Conservation (phyloP, 352 stramenopile species). For the Phytophthora podocarpi region DNA sequence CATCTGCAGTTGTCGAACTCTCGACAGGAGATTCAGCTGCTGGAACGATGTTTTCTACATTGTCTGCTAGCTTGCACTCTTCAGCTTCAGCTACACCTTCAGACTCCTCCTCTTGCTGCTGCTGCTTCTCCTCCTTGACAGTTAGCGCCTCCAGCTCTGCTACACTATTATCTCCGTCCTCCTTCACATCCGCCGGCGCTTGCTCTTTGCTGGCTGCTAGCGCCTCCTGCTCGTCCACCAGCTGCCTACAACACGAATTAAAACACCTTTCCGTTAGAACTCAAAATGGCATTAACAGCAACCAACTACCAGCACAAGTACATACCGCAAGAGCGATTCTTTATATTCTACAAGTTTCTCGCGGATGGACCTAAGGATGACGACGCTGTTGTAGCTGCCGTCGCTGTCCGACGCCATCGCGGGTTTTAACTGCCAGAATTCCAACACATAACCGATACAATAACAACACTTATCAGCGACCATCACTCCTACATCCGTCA, state of each 20-base stretch:
- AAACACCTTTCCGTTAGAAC: constrained; percentile 6
- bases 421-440: constrained; percentile 46
- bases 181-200: not conserved
- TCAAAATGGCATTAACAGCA: not conserved
- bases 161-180: constrained; percentile 34
- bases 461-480: constrained; percentile 23
- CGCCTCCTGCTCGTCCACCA: constrained; percentile 59
- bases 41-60: not conserved
- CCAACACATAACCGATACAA: constrained; percentile 33
- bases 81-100: constrained; percentile 6
- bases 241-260: constrained; percentile 45
- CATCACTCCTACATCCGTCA: constrained; percentile 16
- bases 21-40: constrained; percentile 13
- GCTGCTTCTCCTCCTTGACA: not conserved
- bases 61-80: not conserved
- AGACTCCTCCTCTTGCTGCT: constrained; percentile 9
- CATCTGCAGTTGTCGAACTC: not conserved
- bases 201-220: constrained; percentile 27
- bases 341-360: constrained; percentile 81
- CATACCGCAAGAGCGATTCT: constrained; percentile 66
- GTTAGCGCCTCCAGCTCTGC: constrained; percentile 12
- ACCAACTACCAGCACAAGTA: constrained; percentile 1
- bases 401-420: constrained; percentile 56
- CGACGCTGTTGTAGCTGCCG: constrained; percentile 37
- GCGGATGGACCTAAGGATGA: constrained; percentile 57